These are phyloP conservation scores for Zelopaecilomyces penicillatus DNA, from an alignment of 2,329 filamentous ascomycete species.

Conservation along the genomic window DNA sequence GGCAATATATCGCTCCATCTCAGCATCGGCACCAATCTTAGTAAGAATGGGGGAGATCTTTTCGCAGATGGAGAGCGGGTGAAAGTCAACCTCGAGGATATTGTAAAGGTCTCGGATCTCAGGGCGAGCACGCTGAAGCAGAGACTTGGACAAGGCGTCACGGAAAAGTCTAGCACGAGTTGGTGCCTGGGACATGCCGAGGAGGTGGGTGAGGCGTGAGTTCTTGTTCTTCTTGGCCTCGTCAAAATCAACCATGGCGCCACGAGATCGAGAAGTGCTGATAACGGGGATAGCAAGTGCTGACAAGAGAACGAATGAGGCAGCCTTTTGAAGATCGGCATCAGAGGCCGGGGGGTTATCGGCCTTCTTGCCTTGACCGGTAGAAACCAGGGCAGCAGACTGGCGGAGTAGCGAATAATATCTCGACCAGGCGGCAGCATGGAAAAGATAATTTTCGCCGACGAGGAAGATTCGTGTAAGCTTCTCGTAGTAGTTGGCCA, in stretches of 20 bases:
- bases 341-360: conserved; percentile 89
- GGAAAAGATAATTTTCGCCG: conserved; percentile 98
- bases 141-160: conserved; percentile 88
- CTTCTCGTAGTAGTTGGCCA: conserved; percentile 99
- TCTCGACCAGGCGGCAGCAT: conserved; percentile 92
- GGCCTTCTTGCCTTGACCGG: conserved; percentile 82
- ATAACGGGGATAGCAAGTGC: conserved; percentile 98
- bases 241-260: conserved; percentile 92
- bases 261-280: conserved; percentile 92
- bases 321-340: conserved; percentile 84
- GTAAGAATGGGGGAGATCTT: conserved; percentile 95
- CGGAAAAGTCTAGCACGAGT: conserved; percentile 89
- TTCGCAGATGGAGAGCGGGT: conserved; percentile 95
- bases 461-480: conserved; percentile 97
- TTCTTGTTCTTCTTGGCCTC: conserved; percentile 99
- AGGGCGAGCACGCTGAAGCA: conserved; percentile 83
- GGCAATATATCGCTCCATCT: conserved; percentile 95
- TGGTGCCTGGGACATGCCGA: conserved; percentile 85
- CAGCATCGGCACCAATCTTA: conserved; percentile 85
- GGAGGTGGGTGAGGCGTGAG: conserved; percentile 86
- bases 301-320: conserved; percentile 90
- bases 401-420: conserved; percentile 96
- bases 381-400: conserved; percentile 73
- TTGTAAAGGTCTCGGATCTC: conserved; percentile 98
- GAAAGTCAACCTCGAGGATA: conserved; percentile 98